These are phyloP conservation scores for Curvularia sp. DNA, from an alignment of 2,329 filamentous ascomycete species.

Conservation along the genomic window DNA sequence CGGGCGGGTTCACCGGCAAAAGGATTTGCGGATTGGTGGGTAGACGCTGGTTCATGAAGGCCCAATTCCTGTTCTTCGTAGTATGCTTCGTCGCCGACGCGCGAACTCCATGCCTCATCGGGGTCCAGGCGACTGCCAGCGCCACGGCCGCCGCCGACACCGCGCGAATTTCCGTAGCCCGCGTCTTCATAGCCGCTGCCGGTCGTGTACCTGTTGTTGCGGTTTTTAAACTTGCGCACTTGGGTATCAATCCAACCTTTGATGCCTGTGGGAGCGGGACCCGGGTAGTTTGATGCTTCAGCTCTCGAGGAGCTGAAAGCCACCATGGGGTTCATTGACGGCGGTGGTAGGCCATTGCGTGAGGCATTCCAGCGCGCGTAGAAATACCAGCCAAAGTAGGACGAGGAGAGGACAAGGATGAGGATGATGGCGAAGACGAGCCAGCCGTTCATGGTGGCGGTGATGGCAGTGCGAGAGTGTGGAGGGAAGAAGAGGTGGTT, in stretches of 20 bases:
- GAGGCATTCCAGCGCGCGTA: slow-evolving; percentile 76
- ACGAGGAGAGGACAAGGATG: slow-evolving; percentile 66
- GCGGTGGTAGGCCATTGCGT: slow-evolving; percentile 76
- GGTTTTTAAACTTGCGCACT: slow-evolving; percentile 67
- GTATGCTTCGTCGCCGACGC: slow-evolving; percentile 78
- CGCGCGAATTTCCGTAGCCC: slow-evolving; percentile 38
- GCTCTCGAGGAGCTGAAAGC: slow-evolving; percentile 64
- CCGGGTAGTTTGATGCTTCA: slow-evolving; percentile 53
- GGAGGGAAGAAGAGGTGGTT: slow-evolving; percentile 2
- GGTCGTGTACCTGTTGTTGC: slow-evolving; percentile 69
- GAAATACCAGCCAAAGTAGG: slow-evolving; percentile 71
- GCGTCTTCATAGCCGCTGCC: slow-evolving; percentile 79
- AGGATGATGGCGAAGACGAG: slow-evolving; percentile 75
- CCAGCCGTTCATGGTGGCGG: slow-evolving; percentile 47
- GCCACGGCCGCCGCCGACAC: slow-evolving; percentile 45
- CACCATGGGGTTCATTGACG: slow-evolving; percentile 72
- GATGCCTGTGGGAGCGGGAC: slow-evolving; percentile 67
- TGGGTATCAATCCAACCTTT: slow-evolving; percentile 76
- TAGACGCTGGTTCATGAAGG: slow-evolving; percentile 52
- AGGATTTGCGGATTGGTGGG: slow-evolving; percentile 48
- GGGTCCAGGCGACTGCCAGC: slow-evolving; percentile 72
- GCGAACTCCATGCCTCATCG: slow-evolving; percentile 84
- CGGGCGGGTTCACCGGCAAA: slow-evolving; percentile 46
- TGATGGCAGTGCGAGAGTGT: slow-evolving; percentile 16
- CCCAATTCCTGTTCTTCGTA: slow-evolving; percentile 81